Conservation (phyloP, 805 yeast species). For the Scheffersomyces stipitis region DNA sequence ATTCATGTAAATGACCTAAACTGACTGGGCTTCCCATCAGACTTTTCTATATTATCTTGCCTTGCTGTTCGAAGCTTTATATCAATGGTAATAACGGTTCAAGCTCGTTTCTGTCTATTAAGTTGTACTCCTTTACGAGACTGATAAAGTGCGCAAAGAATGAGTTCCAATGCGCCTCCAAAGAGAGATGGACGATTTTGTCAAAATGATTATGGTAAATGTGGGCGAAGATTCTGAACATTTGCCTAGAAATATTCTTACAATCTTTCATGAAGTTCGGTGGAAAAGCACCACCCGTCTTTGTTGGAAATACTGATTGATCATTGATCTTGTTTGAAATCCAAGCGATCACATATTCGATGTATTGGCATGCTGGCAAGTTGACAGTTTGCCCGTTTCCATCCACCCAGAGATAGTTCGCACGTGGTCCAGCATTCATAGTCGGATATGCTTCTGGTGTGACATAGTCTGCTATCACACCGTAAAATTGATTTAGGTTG, state of each 20-base stretch:
- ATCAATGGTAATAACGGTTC: constrained; percentile 77
- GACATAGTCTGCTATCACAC: constrained; percentile 86
- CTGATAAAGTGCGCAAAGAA: constrained; percentile 93
- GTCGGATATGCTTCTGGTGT: constrained; percentile 88
- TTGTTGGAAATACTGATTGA: constrained; percentile 88
- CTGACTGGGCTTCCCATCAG: no score
- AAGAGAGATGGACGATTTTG: constrained; percentile 81
- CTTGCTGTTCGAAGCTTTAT: constrained; percentile 79
- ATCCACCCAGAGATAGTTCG: constrained; percentile 90
- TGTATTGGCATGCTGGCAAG: constrained; percentile 89
- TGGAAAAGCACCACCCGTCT: constrained; percentile 86
- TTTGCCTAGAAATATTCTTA: constrained; percentile 83
- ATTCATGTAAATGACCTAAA: no score
- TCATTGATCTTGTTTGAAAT: constrained; percentile 84
- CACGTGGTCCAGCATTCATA: constrained; percentile 93
- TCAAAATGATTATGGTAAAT: constrained; percentile 94
- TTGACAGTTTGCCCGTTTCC: constrained; percentile 72
- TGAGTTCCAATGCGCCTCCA: constrained; percentile 98
- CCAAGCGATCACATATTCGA: constrained; percentile 90
- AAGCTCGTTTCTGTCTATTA: constrained; percentile 77
- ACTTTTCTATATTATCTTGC: constrained; percentile 64
- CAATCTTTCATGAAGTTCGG: constrained; percentile 79
- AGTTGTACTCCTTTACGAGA: constrained; percentile 78
- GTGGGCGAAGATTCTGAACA: constrained; percentile 95
- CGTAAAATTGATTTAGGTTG: constrained; percentile 83